Conservation (phyloP, 2,329 filamentous ascomycete species). For the Bipolaris victoriae region DNA sequence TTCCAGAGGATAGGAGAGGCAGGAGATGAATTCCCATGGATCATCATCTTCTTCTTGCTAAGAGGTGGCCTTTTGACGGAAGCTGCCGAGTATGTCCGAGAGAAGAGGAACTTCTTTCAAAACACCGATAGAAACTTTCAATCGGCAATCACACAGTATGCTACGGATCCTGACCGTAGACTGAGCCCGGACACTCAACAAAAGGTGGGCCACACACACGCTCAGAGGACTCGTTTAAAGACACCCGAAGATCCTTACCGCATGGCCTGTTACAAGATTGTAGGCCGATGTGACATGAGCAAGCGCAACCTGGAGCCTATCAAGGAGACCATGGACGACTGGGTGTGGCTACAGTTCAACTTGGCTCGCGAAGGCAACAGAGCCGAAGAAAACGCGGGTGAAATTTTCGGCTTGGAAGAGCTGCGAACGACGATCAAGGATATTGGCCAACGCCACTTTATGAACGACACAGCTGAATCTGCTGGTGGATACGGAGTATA, state of each 20-base stretch:
- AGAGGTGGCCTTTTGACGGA: conserved; percentile 84
- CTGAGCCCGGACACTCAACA: conserved; percentile 81
- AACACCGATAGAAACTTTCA: conserved; percentile 90
- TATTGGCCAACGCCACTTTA: conserved; percentile 90
- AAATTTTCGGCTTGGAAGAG: conserved; percentile 67
- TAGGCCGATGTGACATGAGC: conserved; percentile 74
- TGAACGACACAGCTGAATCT: conserved; percentile 78
- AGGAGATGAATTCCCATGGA: conserved; percentile 86
- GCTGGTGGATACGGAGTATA: conserved; percentile 83
- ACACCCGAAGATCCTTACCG: conserved; percentile 92
- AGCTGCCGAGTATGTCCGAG: conserved; percentile 83
- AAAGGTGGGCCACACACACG: conserved; percentile 88
- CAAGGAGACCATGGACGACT: conserved; percentile 67
- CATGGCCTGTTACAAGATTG: conserved; percentile 97
- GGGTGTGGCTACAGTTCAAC: conserved; percentile 70
- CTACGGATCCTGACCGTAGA: conserved; percentile 74
- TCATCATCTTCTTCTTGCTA: conserved; percentile 88
- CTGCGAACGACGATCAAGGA: conserved; percentile 82
- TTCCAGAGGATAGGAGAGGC: conserved; percentile 71
- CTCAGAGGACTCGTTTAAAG: conserved; percentile 80
- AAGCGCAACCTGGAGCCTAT: conserved; percentile 64
- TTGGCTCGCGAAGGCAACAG: conserved; percentile 67
- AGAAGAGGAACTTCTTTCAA: conserved; percentile 82
- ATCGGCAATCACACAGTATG: conserved; percentile 85
- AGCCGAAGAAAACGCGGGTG: conserved; percentile 66